phyloP scores from a whole-genome alignment of 352 stramenopile genomes.

The Pilasporangium apinafurcum region DNA sequence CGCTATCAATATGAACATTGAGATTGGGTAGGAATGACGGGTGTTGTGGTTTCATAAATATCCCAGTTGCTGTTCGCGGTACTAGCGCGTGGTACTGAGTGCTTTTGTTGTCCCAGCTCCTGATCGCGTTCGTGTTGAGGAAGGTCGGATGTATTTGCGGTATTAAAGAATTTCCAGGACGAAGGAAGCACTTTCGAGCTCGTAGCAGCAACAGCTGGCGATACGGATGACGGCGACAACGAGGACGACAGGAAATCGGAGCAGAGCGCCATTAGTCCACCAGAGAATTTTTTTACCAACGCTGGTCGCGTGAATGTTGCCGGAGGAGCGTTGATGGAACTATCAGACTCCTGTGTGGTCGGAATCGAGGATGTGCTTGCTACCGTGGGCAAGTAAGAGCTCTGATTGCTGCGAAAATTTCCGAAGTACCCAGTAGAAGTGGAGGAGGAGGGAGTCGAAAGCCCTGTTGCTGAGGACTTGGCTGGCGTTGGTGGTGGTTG shows the following conservation, averaged over 20 bases:
- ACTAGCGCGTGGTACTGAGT: neutral
- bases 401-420: too few relatives aligned
- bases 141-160: too few relatives aligned
- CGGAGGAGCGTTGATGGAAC: neutral
- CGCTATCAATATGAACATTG: too few relatives aligned
- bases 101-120: conserved; percentile 1
- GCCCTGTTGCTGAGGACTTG: too few relatives aligned
- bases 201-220: conserved; percentile 7
- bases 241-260: conserved; percentile 28
- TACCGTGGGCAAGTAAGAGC: too few relatives aligned
- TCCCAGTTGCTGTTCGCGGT: too few relatives aligned
- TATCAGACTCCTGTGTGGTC: neutral
- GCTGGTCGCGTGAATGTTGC: neutral
- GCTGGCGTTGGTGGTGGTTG: neutral
- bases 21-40: too few relatives aligned
- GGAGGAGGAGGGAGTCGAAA: too few relatives aligned
- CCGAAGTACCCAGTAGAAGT: neutral
- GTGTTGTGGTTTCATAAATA: too few relatives aligned
- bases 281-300: conserved; percentile 15
- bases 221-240: conserved; percentile 3
- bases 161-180: conserved; percentile 20
- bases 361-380: too few relatives aligned
- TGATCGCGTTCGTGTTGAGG: neutral
- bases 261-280: conserved; percentile 31
- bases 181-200: conserved; percentile 23